A percentile compares a stretch with the other conserved stretches of the same genome.
These are phyloP conservation scores for Elsinoe arachidis DNA, from an alignment of 2,329 filamentous ascomycete genomes.

Conservation along the genomic window DNA sequence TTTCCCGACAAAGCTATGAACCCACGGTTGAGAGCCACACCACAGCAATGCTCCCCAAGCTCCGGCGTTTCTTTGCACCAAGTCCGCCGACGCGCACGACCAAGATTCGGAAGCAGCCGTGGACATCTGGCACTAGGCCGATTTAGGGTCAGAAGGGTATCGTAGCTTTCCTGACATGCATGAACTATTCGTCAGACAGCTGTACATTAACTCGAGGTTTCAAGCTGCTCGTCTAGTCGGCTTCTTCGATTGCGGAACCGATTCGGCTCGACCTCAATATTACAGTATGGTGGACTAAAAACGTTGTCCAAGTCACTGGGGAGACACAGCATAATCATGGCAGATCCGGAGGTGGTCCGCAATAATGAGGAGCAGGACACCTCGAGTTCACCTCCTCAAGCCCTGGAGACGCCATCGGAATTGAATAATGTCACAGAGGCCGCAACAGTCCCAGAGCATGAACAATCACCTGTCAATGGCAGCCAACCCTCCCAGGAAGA, in stretches of 20 bases:
- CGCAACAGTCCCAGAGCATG: too few relatives aligned
- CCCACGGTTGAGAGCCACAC: not conserved
- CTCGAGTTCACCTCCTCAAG: not conserved
- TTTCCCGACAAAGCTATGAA: slow-evolving; percentile 14
- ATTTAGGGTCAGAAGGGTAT: not conserved
- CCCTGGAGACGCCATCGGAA: not conserved
- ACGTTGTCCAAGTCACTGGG: not conserved
- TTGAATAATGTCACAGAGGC: not conserved
- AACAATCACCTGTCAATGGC: not conserved
- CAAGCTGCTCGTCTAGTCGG: not conserved
- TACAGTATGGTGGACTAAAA: not conserved
- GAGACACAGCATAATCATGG: slow-evolving; percentile 2
- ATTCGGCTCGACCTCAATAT: not conserved
- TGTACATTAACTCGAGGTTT: not conserved
- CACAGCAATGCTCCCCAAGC: not conserved
- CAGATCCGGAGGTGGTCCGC: slow-evolving; percentile 3
- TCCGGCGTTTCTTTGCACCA: slow-evolving; percentile 1
- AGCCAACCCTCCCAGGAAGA: not conserved
- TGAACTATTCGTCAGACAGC: slow-evolving; percentile 7
- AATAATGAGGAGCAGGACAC: not conserved
- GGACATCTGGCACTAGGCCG: not conserved
- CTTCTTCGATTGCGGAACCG: not conserved
- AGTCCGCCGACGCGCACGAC: not conserved
- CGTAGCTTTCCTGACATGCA: slow-evolving; percentile 11
- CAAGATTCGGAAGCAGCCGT: slow-evolving; percentile 7